These are phyloP conservation scores for Polygonum aviculare DNA, from an alignment of 148 eudicot genomes.

Conservation along the genomic window DNA sequence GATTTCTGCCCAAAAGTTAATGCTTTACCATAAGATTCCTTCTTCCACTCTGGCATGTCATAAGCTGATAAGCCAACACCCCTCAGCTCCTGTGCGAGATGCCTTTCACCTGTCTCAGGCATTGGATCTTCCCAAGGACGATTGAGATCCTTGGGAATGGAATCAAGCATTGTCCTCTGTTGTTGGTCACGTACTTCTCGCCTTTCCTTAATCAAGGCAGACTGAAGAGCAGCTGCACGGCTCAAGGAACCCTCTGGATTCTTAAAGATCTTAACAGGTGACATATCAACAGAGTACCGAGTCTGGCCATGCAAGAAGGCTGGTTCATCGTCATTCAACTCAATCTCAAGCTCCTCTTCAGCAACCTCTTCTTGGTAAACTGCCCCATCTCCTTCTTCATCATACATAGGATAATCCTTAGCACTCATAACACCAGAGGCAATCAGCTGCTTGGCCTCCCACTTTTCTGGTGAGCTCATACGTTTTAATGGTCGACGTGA, in stretches of 20 bases:
- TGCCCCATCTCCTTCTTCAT: constrained; percentile 71
- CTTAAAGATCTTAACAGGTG: constrained; percentile 84
- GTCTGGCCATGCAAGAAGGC: constrained; percentile 73
- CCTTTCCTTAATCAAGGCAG: constrained; percentile 82
- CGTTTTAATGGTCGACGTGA: constrained; percentile 70
- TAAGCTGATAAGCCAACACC: constrained; percentile 91
- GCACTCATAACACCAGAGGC: constrained; percentile 78
- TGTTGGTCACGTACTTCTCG: constrained; percentile 88
- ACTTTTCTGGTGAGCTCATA: constrained; percentile 87
- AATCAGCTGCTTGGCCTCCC: constrained; percentile 86
- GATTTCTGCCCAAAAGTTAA: constrained; percentile 87
- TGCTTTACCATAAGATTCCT: constrained; percentile 87
- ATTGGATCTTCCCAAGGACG: constrained; percentile 99
- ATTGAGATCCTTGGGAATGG: constrained; percentile 92
- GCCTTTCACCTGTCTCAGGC: constrained; percentile 96
- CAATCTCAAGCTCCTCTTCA: constrained; percentile 87
- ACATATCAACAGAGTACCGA: constrained; percentile 70
- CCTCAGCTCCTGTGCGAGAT: constrained; percentile 92
- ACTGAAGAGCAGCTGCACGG: constrained; percentile 83
- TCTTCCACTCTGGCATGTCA: constrained; percentile 98
- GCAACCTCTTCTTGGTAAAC: constrained; percentile 76
- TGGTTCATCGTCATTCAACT: constrained; percentile 86
- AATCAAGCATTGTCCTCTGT: constrained; percentile 81
- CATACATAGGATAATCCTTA: constrained; percentile 61
- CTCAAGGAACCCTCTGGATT: constrained; percentile 93